phyloP scores from a whole-genome alignment of 2,329 filamentous ascomycete genomes.

The Paramyrothecium sp. region DNA sequence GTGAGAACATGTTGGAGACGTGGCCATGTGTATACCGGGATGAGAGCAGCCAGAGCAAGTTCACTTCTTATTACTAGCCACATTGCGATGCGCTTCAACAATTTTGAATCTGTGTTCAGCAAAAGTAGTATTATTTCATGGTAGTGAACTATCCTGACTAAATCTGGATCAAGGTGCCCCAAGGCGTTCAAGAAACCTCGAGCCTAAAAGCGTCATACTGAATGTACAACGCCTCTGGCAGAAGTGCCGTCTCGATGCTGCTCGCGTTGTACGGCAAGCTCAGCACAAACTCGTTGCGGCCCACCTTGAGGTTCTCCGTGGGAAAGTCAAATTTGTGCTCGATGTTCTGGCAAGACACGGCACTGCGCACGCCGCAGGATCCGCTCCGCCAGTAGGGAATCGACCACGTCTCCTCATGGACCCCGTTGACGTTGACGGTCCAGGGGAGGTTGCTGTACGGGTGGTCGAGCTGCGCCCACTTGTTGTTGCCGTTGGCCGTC shows the following conservation, averaged over 20 bases:
- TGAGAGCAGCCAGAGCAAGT: too few species aligned
- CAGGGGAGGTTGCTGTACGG: constrained; percentile 10
- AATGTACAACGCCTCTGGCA: constrained; percentile 55
- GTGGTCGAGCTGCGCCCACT: constrained; percentile 12
- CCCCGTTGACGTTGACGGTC: constrained; percentile 32
- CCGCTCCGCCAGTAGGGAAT: constrained; percentile 42
- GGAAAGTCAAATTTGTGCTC: constrained; percentile 57
- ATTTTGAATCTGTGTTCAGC: too few species aligned
- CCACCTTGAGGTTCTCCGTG: constrained; percentile 38
- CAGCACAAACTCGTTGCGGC: constrained; percentile 52
- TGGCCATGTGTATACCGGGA: too few species aligned
- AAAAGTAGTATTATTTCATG: too few species aligned
- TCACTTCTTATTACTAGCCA: too few species aligned
- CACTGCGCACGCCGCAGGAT: constrained; percentile 59
- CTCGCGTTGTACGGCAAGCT: constrained; percentile 58
- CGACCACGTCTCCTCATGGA: constrained; percentile 45
- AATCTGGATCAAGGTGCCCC: not conserved
- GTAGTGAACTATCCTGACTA: too few species aligned
- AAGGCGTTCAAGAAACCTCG: constrained; percentile 37
- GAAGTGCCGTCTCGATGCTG: constrained; percentile 53
- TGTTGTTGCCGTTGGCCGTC: constrained; percentile 14
- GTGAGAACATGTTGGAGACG: too few species aligned
- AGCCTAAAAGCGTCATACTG: constrained; percentile 63
- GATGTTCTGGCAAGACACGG: constrained; percentile 58
- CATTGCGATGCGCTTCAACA: too few species aligned